These are phyloP conservation scores for Blastocystis sp. DNA, from an alignment of 352 stramenopile genomes.

Conservation along the genomic window DNA sequence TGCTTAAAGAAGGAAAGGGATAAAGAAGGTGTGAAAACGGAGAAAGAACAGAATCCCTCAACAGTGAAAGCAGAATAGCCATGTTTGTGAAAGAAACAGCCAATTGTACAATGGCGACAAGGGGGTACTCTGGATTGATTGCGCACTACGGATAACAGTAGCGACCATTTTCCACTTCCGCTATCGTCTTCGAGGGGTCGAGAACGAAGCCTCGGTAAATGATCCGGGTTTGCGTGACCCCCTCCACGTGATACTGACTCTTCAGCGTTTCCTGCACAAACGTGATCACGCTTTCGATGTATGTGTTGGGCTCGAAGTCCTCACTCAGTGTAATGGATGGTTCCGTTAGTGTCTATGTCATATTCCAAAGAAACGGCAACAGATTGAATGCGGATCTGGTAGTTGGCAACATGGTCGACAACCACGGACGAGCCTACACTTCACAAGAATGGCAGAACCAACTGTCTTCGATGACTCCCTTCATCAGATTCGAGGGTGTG, in stretches of 20 bases:
- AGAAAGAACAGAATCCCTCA: no score
- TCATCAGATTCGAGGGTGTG: slow-evolving; percentile 54
- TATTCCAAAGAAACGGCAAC: not conserved
- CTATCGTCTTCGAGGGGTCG: not conserved
- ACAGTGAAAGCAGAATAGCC: not conserved
- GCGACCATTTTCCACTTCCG: not conserved
- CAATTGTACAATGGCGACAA: slow-evolving; percentile 52
- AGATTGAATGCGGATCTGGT: slow-evolving; percentile 49
- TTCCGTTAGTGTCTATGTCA: slow-evolving; percentile 37
- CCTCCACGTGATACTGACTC: slow-evolving; percentile 11
- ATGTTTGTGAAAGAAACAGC: slow-evolving; percentile 55
- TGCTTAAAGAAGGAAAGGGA: no score
- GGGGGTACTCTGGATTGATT: slow-evolving; percentile 56
- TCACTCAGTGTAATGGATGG: not conserved
- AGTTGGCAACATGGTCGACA: not conserved
- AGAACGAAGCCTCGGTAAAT: slow-evolving; percentile 60
- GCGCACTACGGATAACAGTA: not conserved
- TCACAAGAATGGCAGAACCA: not conserved
- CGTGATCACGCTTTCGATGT: slow-evolving; percentile 3
- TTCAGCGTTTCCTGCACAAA: slow-evolving; percentile 26
- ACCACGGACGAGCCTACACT: slow-evolving; percentile 10
- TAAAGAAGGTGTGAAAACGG: no score
- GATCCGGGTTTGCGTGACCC: not conserved
- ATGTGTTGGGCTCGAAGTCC: not conserved
- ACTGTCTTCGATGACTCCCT: slow-evolving; percentile 40